These are phyloP conservation scores for Breynia disticha DNA, from an alignment of 441 rosid genomes.

Conservation along the genomic window DNA sequence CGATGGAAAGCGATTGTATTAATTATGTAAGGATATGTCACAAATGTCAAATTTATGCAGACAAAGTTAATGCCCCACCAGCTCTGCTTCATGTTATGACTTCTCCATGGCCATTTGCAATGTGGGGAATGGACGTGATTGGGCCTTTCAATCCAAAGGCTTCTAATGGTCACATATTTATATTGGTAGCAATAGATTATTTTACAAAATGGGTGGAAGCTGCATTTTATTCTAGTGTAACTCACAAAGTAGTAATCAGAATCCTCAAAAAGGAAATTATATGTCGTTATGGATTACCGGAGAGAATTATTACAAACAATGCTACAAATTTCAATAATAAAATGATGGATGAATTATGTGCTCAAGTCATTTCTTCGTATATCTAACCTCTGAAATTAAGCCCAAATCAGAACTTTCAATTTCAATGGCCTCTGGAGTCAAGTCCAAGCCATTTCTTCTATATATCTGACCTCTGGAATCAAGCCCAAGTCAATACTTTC, in stretches of 20 bases:
- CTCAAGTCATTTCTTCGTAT: background rate
- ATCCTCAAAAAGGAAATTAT: constrained; percentile 7
- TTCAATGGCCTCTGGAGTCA: no score
- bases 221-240: background rate
- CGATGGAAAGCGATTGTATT: constrained; percentile 9
- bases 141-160: background rate
- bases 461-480: no score
- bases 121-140: constrained; percentile 3
- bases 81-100: background rate
- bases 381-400: no score
- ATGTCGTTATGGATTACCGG: background rate
- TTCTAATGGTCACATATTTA: constrained; percentile 8
- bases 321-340: constrained; percentile 5
- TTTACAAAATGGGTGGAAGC: constrained; percentile 9
- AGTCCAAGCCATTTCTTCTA: no score
- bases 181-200: no score
- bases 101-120: constrained; percentile 1
- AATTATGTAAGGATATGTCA: constrained; percentile 1
- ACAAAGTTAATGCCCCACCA: background rate
- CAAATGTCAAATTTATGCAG: constrained; percentile 4
- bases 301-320: constrained; percentile 9
- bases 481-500: no score
- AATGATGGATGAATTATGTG: background rate
- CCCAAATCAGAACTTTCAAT: no score
- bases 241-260: background rate